These are phyloP conservation scores for Centaurea solstitialis DNA, from an alignment of 129 eudicot genomes.

Conservation along the genomic window DNA sequence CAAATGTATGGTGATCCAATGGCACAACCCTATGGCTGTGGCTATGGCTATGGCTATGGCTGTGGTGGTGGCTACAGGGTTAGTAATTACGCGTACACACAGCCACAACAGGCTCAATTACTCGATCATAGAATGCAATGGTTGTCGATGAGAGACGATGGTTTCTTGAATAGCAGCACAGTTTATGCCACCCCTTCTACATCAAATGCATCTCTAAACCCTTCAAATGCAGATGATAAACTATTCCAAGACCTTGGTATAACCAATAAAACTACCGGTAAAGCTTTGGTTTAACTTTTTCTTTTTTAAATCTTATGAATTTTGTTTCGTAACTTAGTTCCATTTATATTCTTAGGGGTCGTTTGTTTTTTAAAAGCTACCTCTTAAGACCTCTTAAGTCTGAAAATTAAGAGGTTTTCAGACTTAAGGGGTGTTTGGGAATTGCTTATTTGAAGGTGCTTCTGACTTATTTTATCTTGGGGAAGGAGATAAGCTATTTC, in stretches of 20 bases:
- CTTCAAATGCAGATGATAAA: neutral
- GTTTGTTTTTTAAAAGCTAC: neutral
- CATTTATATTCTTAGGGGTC: neutral
- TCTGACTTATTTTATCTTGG: too few species aligned
- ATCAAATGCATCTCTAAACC: neutral
- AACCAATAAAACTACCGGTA: neutral
- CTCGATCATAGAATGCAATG: neutral
- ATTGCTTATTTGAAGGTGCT: too few species aligned
- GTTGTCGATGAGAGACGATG: neutral
- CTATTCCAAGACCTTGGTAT: neutral
- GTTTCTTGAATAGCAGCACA: neutral
- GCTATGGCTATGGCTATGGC: neutral
- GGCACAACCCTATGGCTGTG: neutral
- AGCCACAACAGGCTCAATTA: neutral
- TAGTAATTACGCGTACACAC: neutral
- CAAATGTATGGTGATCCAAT: conserved; percentile 3
- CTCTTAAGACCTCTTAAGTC: too few species aligned
- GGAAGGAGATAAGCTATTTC: too few species aligned
- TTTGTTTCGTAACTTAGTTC: neutral
- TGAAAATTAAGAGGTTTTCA: too few species aligned
- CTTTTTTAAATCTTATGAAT: neutral
- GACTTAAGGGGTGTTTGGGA: too few species aligned
- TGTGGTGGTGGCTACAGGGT: neutral
- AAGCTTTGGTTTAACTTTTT: neutral
- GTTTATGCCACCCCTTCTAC: conserved; percentile 1